phyloP scores from a whole-genome alignment of 2,329 filamentous ascomycete genomes.

The Triangularia verruculosa region DNA sequence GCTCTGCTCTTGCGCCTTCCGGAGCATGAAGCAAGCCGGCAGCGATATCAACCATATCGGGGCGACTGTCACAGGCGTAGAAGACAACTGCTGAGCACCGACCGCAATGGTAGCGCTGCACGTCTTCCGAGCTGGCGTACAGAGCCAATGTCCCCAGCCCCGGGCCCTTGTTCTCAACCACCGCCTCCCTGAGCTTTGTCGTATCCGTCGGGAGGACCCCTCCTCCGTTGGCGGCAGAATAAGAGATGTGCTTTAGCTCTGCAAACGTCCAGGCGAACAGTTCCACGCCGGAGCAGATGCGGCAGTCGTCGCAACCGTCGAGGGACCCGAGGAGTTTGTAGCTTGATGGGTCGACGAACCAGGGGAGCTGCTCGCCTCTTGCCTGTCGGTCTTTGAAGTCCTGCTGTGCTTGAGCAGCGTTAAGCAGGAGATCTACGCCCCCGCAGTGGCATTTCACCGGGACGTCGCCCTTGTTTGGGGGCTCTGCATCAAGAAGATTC shows the following conservation, averaged over 20 bases:
- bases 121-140: slow-evolving; percentile 43
- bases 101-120: slow-evolving; percentile 49
- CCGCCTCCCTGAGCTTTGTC: slow-evolving; percentile 36
- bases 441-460: slow-evolving; percentile 45
- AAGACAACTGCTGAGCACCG: slow-evolving; percentile 47
- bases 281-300: slow-evolving; percentile 41
- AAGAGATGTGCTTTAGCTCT: slow-evolving; percentile 39
- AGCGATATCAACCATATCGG: slow-evolving; percentile 42
- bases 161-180: slow-evolving; percentile 37
- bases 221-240: slow-evolving; percentile 20
- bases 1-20: slow-evolving; percentile 46
- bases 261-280: slow-evolving; percentile 46
- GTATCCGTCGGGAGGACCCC: slow-evolving; percentile 32
- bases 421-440: slow-evolving; percentile 43
- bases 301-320: slow-evolving; percentile 49
- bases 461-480: slow-evolving; percentile 24
- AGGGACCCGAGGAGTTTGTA: slow-evolving; percentile 39
- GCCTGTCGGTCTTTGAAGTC: slow-evolving; percentile 25
- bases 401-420: slow-evolving; percentile 30
- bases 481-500: slow-evolving; percentile 21
- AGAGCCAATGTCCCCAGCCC: slow-evolving; percentile 42
- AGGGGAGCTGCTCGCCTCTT: slow-evolving; percentile 34
- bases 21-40: slow-evolving; percentile 43
- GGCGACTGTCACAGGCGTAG: slow-evolving; percentile 40
- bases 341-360: slow-evolving; percentile 42